A percentile compares a stretch with the other conserved stretches of the same genome.
Evolutionary conservation across 2,329 filamentous ascomycete species (phyloP).

Genomic region (Colletotrichum destructivum): DNA sequence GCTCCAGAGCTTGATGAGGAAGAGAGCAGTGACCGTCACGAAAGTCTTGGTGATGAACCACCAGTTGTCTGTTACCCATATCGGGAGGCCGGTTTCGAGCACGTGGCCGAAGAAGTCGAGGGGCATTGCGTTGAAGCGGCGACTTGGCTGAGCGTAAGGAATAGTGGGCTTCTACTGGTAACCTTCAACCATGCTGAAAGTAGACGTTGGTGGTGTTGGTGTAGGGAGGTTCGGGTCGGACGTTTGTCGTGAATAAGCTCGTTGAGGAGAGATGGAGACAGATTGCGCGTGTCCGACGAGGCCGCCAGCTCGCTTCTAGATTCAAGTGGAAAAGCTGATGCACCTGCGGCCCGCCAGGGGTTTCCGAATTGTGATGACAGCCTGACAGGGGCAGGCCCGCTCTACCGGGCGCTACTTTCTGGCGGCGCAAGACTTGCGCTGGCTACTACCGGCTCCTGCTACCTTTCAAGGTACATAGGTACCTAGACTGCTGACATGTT

Average conservation of each 20-base stretch:
- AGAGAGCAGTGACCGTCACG: conserved; percentile 56
- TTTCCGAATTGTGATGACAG: conserved; percentile 26
- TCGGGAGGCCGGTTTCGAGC: conserved; percentile 64
- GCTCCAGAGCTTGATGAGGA: conserved; percentile 79
- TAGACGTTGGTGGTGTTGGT: background rate
- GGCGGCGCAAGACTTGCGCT: conserved; percentile 7
- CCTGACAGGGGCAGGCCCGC: conserved; percentile 34
- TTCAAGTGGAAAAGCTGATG: conserved; percentile 30
- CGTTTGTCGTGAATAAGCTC: conserved; percentile 13
- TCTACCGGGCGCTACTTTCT: conserved; percentile 9
- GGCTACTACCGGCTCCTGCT: background rate
- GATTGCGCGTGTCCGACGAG: conserved; percentile 7
- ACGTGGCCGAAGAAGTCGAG: conserved; percentile 65
- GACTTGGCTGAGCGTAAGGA: background rate
- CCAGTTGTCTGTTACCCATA: conserved; percentile 62
- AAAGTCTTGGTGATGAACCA: conserved; percentile 59
- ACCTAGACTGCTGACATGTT: conserved; percentile 13
- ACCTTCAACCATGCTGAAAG: conserved; percentile 13
- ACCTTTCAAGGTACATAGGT: no score
- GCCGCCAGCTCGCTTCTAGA: conserved; percentile 36
- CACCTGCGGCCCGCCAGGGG: conserved; percentile 16
- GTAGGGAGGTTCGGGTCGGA: background rate
- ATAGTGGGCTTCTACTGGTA: background rate
- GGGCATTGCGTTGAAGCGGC: conserved; percentile 59
- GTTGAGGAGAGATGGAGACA: conserved; percentile 13